These are phyloP conservation scores for Syzygium aqueum DNA, from an alignment of 345 rosid species.

Conservation along the genomic window DNA sequence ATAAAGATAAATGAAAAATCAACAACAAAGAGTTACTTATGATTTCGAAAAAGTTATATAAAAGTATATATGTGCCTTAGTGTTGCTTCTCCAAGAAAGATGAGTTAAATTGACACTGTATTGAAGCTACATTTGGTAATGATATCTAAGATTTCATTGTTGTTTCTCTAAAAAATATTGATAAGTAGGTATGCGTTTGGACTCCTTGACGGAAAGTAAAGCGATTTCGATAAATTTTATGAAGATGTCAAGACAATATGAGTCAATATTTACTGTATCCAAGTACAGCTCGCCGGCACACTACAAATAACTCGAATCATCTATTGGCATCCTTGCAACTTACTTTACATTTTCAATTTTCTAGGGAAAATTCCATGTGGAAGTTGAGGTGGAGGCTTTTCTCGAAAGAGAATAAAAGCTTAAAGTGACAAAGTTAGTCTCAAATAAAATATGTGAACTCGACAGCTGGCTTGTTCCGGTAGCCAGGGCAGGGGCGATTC, in stretches of 20 bases:
- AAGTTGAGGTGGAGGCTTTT: not conserved
- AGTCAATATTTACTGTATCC: not conserved
- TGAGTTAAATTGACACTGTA: not conserved
- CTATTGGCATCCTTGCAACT: not conserved
- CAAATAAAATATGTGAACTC: not conserved
- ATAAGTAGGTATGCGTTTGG: not conserved
- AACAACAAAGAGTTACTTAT: not conserved
- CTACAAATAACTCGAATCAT: not conserved
- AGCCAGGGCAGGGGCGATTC: not conserved
- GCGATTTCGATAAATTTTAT: not conserved
- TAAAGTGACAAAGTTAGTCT: accelerated
- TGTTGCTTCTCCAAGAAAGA: not conserved
- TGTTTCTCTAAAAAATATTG: not conserved
- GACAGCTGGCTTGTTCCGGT: not conserved
- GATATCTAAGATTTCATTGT: not conserved
- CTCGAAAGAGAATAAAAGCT: not conserved
- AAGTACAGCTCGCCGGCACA: not conserved
- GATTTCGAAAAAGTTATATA: no score
- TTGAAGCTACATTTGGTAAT: not conserved
- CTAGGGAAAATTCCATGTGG: not conserved
- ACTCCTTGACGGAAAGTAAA: not conserved
- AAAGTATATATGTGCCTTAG: not conserved
- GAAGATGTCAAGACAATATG: not conserved
- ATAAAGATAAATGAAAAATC: not conserved
- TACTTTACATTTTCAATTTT: not conserved